Evolutionary conservation across 2,329 filamentous ascomycete species (phyloP).

Genomic region (Phoma herbarum): DNA sequence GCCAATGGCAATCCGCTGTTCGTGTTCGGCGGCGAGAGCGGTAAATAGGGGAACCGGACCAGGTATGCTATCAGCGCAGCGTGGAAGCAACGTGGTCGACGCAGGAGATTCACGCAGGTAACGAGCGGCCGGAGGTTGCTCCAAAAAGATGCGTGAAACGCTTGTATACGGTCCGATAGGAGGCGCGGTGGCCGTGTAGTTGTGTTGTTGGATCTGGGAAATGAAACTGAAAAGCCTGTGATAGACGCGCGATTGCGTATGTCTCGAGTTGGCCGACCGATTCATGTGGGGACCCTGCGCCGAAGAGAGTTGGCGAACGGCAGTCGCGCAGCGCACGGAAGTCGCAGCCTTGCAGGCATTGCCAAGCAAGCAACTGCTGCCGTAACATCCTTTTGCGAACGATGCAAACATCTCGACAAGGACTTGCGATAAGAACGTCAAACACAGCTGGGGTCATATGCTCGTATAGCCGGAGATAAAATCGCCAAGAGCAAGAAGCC

Average conservation of each 20-base stretch:
- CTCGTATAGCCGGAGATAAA: conserved; percentile 19
- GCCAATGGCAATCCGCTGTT: conserved; percentile 24
- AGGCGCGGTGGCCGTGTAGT: conserved; percentile 3
- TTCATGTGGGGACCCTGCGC: conserved; percentile 26
- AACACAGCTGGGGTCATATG: neutral
- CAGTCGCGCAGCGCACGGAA: conserved; percentile 22
- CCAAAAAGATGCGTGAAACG: conserved; percentile 19
- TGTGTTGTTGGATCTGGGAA: conserved; percentile 15
- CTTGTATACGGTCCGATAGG: conserved; percentile 15
- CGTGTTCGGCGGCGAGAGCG: conserved; percentile 9
- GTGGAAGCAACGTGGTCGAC: conserved; percentile 31
- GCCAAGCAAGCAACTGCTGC: conserved; percentile 11
- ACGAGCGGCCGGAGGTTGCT: conserved; percentile 33
- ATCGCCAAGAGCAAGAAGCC: conserved; percentile 25
- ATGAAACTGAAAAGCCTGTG: conserved; percentile 21
- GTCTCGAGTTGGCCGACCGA: conserved; percentile 21
- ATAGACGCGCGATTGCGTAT: conserved; percentile 34
- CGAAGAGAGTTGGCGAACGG: conserved; percentile 24
- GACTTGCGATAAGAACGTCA: neutral
- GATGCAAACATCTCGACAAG: neutral
- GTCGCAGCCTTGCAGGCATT: conserved; percentile 12
- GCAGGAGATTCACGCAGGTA: conserved; percentile 28
- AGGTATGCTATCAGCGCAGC: conserved; percentile 1
- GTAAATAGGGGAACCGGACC: conserved; percentile 15
- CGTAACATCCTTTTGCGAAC: neutral